Percentiles rank a stretch among this genome's conserved stretches.
phyloP scores from a whole-genome alignment of 1,284 basidiomycete species.

The Apiotrichum siamense region DNA sequence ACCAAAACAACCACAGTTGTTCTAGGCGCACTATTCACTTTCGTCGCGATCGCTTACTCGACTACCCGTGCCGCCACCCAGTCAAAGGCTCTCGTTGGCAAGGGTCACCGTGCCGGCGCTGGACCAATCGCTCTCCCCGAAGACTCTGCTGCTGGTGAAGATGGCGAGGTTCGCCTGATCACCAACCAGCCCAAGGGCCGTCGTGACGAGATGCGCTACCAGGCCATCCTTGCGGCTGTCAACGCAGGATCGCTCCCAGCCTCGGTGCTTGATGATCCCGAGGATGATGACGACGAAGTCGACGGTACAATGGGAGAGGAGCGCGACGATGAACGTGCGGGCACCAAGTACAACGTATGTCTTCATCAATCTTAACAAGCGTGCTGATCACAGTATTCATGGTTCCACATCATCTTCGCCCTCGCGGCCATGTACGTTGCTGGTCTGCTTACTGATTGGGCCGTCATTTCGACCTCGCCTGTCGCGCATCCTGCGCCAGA shows the following conservation, averaged over 20 bases:
- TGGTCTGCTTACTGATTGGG: slow-evolving; percentile 98
- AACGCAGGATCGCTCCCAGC: slow-evolving; percentile 94
- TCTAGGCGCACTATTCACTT: slow-evolving; percentile 90
- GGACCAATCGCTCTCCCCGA: slow-evolving; percentile 57
- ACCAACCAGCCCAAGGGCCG: slow-evolving; percentile 73
- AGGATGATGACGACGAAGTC: slow-evolving; percentile 70
- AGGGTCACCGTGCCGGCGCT: slow-evolving; percentile 48
- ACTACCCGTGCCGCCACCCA: slow-evolving; percentile 94
- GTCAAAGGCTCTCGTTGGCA: slow-evolving; percentile 79
- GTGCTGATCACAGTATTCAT: slow-evolving; percentile 58
- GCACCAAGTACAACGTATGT: slow-evolving; percentile 80
- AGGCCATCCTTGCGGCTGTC: slow-evolving; percentile 89
- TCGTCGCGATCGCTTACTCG: slow-evolving; percentile 95
- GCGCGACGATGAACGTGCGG: slow-evolving; percentile 85
- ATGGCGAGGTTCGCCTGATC: slow-evolving; percentile 59
- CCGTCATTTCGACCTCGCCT: slow-evolving; percentile 39
- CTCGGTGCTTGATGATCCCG: slow-evolving; percentile 75
- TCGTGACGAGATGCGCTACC: slow-evolving; percentile 84
- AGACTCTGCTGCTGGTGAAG: slow-evolving; percentile 48
- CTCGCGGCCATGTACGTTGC: slow-evolving; percentile 97
- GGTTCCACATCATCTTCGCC: slow-evolving; percentile 97
- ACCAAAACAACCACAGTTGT: slow-evolving; percentile 83
- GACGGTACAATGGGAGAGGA: slow-evolving; percentile 63
- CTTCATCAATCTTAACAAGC: not conserved
- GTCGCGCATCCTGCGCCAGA: slow-evolving; percentile 28